Base-by-base conservation (phyloP, 768 basidiomycete genomes). In the Termitomyces heimii region DNA sequence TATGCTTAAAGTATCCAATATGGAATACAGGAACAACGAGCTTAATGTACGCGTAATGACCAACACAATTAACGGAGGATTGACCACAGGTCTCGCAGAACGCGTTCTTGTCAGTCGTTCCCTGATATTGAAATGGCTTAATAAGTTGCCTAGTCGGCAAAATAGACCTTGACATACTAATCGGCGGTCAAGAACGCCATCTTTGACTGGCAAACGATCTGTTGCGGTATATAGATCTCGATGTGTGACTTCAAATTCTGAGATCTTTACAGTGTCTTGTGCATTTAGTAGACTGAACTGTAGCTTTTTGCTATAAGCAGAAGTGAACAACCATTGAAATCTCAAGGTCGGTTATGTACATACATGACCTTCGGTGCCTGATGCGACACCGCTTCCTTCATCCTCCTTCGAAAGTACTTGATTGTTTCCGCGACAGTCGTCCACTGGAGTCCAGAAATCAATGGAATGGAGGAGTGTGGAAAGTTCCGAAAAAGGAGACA, bases 41-140 rank as follows among this genome's bases (percentile, higher is more conserved):
- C 72, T 97, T 98, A 75, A 99, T 98, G 73, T 98, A 98, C 5
- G 95, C 95, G 69, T 97, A 98, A 71, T 99, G 97, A 1, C 97
- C 97, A 24, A 97, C 95, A 68, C 97, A 99, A 60, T 97, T 93
- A 3, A 94, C 90, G 29, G 92, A 86, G 18, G 83, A 86, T 60
- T 94, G 83, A 8, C 93, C 93, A 66, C 97, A 99, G 0, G 97
- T 99, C 71, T 95, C 92, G 72, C 97, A 99, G 67, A 86, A 89
- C 28, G 89, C 83, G 57, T 78, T 82, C 77, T 98, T 98, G 68
- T 97, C 94, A 40, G 92, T 92, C 4, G 94, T 96, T 43, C 97
- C 97, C 95, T 97, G 62, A 31, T 51, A 47, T 53, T n/a, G n/a
- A 22, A 24, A 56, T 22, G 40, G 40, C 29, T 47, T 22, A 58